Conservation (phyloP, 1,139 yeast genomes). For the Scheffersomyces cryptocercus region DNA sequence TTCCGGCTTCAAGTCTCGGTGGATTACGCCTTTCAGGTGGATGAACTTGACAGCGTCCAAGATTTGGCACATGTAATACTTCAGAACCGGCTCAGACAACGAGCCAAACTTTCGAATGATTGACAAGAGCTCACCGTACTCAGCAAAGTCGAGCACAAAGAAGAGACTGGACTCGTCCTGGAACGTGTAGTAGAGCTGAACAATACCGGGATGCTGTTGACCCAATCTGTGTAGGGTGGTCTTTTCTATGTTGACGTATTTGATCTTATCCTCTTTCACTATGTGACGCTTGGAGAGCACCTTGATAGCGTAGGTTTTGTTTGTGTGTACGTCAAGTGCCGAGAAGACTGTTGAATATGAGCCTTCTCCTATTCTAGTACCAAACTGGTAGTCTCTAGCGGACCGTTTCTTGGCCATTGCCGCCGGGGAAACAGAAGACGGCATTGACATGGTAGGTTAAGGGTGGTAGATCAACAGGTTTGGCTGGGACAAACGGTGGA, state of each 20-base stretch:
- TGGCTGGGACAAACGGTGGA: too few relatives aligned
- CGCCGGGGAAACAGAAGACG: too few relatives aligned
- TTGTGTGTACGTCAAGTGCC: conserved; percentile 61
- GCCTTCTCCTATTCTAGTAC: conserved; percentile 76
- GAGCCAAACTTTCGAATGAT: conserved; percentile 60
- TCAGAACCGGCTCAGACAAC: conserved; percentile 53
- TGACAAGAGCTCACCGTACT: conserved; percentile 72
- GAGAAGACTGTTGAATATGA: conserved; percentile 76
- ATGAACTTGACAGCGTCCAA: conserved; percentile 85
- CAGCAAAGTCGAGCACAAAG: conserved; percentile 77
- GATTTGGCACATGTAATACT: conserved; percentile 65
- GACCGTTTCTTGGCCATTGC: conserved; percentile 26
- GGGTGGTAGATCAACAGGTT: too few relatives aligned
- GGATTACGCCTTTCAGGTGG: conserved; percentile 84
- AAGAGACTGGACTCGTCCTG: conserved; percentile 74
- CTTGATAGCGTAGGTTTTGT: conserved; percentile 69
- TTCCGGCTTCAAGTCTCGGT: conserved; percentile 95
- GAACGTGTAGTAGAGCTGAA: conserved; percentile 73
- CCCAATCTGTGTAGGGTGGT: conserved; percentile 72
- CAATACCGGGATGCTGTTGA: conserved; percentile 63
- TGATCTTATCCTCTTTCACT: conserved; percentile 76
- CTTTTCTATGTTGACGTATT: conserved; percentile 78
- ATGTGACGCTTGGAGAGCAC: conserved; percentile 73
- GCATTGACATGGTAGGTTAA: too few relatives aligned
- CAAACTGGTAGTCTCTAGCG: conserved; percentile 70